Base-by-base conservation (phyloP, 805 yeast species). In the Myxozyma udenii region DNA sequence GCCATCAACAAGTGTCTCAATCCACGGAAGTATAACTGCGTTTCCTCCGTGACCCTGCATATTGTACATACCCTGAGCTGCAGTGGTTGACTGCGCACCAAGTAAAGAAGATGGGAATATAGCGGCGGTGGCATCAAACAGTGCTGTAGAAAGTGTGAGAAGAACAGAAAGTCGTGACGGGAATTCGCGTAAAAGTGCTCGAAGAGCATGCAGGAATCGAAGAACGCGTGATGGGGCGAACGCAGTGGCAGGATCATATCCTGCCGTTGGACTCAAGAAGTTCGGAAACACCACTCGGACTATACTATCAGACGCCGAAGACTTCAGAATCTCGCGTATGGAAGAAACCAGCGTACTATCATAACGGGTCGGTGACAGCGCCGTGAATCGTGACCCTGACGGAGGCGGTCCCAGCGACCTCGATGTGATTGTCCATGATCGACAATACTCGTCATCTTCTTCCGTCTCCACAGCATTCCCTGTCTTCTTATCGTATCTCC, bases 1-100 rank as follows among this genome's bases (percentile, higher is more conserved):
- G 0, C 84, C 75, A 61, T 88, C 96, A 51, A 76, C 72, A 12
- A 85, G 60, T 16, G 68, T 70, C 66, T 87, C 95, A 9, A 82
- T 64, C 40, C 77, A 74, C 1, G 79, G 72, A 2, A 79, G 63
- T 16, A 82, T 49, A 1, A 76, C 60, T 3, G 75, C 12, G 25
- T 43, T 48, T 2, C 51, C 51, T 3, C 25, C 66, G n/a, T 38
- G n/a, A 21, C 41, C 41, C 26, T 38, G 33, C 9, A 28, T 9
- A 14, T 28, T 28, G 14, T 28, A 14, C 33, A 28, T 28, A 28
- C 33, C 33, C 9, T 14, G 9, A 9, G 12, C 33, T 28, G 9
- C 12, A 9, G 14, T 28, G 14, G 12, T 14, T 9, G 14, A 9
- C 14, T 28, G 33, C 33, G 9, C 14, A 9, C 12, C 12, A 28